phyloP scores from a whole-genome alignment of 2,329 filamentous ascomycete genomes.

The Colletotrichum lini region DNA sequence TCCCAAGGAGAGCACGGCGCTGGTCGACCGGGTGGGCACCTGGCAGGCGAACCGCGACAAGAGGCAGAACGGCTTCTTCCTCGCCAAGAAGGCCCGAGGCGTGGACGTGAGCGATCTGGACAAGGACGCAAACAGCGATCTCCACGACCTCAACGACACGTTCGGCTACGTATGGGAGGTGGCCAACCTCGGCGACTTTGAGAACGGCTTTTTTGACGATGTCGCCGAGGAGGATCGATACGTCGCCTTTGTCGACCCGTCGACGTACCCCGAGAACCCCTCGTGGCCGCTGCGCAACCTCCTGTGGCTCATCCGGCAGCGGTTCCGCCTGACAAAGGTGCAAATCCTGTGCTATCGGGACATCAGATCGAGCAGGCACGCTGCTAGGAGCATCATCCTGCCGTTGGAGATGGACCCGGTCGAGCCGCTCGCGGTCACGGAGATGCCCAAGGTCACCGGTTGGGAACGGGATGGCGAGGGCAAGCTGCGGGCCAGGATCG shows the following conservation, averaged over 20 bases:
- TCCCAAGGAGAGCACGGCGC: conserved; percentile 78
- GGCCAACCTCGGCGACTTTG: conserved; percentile 81
- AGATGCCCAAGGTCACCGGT: conserved; percentile 91
- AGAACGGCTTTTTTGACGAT: conserved; percentile 87
- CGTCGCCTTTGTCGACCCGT: conserved; percentile 91
- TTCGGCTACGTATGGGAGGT: conserved; percentile 81
- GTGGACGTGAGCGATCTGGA: conserved; percentile 42
- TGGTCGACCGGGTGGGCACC: conserved; percentile 88
- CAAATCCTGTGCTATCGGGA: conserved; percentile 95
- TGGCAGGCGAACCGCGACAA: conserved; percentile 86
- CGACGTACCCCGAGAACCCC: conserved; percentile 88
- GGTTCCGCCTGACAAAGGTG: conserved; percentile 82
- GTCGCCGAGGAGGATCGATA: conserved; percentile 81
- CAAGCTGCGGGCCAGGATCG: conserved; percentile 83
- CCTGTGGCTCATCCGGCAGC: conserved; percentile 84
- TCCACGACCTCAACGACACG: conserved; percentile 41
- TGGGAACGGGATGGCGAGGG: conserved; percentile 90
- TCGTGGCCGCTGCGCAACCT: conserved; percentile 96
- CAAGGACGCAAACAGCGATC: conserved; percentile 40
- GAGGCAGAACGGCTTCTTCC: conserved; percentile 93
- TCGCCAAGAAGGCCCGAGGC: conserved; percentile 81
- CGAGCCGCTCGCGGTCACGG: conserved; percentile 58
- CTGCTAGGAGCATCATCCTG: conserved; percentile 85
- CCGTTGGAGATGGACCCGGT: conserved; percentile 70
- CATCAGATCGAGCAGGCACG: conserved; percentile 81